Conservation (phyloP, 345 rosid species). For the Sapria himalayana region DNA sequence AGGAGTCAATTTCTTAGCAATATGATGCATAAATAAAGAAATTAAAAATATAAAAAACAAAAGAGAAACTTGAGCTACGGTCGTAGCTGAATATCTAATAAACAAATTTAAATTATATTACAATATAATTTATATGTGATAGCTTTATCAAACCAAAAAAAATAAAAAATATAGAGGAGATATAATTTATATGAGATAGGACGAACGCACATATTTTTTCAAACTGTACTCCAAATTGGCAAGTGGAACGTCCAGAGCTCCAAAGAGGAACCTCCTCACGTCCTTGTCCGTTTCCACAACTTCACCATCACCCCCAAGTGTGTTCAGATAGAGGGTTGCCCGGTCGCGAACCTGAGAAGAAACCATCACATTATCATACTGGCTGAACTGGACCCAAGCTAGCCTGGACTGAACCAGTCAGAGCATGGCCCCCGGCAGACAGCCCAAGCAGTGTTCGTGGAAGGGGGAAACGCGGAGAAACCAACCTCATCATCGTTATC, state of each 20-base stretch:
- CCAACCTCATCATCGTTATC: conserved; percentile 97
- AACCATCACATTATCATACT: neutral
- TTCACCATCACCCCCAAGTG: conserved; percentile 49
- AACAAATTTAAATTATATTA: too few species aligned
- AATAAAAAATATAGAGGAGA: conserved; percentile 5
- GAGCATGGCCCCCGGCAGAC: too few species aligned
- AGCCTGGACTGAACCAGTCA: too few species aligned
- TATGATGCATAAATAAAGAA: too few species aligned
- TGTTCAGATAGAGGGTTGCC: conserved; percentile 76
- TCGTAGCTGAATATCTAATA: too few species aligned
- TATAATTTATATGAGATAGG: neutral
- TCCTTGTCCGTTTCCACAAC: conserved; percentile 40
- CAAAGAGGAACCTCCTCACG: conserved; percentile 58
- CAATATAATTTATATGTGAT: too few species aligned
- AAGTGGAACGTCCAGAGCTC: conserved; percentile 63
- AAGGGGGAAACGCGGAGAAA: too few species aligned
- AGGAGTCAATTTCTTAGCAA: too few species aligned
- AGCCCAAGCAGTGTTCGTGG: too few species aligned
- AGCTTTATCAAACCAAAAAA: conserved; percentile 6
- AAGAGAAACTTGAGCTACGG: too few species aligned
- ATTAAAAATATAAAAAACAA: too few species aligned
- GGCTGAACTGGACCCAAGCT: too few species aligned
- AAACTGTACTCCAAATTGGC: conserved; percentile 77
- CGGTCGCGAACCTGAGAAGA: conserved; percentile 77
- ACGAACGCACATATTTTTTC: conserved; percentile 58